Conservation (phyloP, 2,329 filamentous ascomycete species). For the Macrophomina phaseolina region DNA sequence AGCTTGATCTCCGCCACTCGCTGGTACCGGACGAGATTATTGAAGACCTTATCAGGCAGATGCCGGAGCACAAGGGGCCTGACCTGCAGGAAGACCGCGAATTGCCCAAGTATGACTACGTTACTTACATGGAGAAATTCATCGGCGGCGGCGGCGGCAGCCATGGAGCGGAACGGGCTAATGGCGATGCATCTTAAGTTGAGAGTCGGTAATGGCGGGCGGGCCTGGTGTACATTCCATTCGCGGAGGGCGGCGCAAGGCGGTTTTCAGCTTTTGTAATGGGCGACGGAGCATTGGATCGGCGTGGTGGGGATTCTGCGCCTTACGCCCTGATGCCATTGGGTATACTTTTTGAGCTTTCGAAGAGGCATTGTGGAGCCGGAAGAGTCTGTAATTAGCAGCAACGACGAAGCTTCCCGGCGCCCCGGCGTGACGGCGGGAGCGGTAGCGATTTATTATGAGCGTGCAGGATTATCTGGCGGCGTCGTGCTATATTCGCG, state of each 20-base stretch:
- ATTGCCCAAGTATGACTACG: constrained; percentile 91
- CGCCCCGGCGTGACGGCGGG: constrained; percentile 19
- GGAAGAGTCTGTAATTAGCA: constrained; percentile 24
- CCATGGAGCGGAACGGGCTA: constrained; percentile 30
- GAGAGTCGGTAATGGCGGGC: constrained; percentile 1
- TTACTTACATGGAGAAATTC: constrained; percentile 89
- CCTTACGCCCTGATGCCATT: constrained; percentile 17
- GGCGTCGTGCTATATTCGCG: constrained; percentile 6
- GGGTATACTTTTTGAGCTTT: constrained; percentile 11
- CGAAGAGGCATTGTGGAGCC: constrained; percentile 22
- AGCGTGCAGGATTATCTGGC: not conserved
- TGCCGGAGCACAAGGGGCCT: constrained; percentile 83
- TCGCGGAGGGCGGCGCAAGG: constrained; percentile 16
- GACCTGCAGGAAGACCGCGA: constrained; percentile 86
- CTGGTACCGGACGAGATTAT: constrained; percentile 97
- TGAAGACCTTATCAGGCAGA: constrained; percentile 84
- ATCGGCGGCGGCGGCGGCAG: constrained; percentile 38
- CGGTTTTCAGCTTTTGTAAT: constrained; percentile 24
- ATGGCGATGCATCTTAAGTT: constrained; percentile 21
- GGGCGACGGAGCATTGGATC: constrained; percentile 19
- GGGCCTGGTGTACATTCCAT: constrained; percentile 15
- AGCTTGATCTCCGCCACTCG: constrained; percentile 93
- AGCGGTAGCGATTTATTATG: constrained; percentile 3
- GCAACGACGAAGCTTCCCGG: constrained; percentile 12
- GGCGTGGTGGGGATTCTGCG: constrained; percentile 21